These are phyloP conservation scores for Arachnopeziza araneosa DNA, from an alignment of 2,329 filamentous ascomycete genomes.

Conservation along the genomic window DNA sequence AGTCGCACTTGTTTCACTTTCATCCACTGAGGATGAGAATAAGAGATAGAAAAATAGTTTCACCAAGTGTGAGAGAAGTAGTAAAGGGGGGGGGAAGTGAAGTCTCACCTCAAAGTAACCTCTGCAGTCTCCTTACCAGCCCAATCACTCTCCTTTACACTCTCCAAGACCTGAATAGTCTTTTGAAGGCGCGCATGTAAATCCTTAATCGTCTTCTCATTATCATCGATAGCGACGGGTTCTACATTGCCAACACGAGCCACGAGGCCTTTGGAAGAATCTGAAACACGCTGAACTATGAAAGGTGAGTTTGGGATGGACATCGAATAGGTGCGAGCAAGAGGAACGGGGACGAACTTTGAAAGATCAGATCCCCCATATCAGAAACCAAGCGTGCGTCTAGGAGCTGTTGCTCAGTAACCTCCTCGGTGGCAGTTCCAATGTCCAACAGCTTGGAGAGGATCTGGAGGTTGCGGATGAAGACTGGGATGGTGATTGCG, in stretches of 20 bases:
- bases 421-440: slow-evolving; percentile 35
- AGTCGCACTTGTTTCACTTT: background rate
- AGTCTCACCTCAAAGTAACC: background rate
- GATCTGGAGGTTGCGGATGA: slow-evolving; percentile 39
- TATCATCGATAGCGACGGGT: slow-evolving; percentile 33
- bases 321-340: background rate
- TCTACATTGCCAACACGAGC: slow-evolving; percentile 34
- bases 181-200: slow-evolving; percentile 42
- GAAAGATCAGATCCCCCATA: slow-evolving; percentile 45
- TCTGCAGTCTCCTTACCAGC: background rate
- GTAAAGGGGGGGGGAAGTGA: background rate
- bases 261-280: slow-evolving; percentile 37
- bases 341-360: slow-evolving; percentile 27
- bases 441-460: slow-evolving; percentile 39
- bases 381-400: slow-evolving; percentile 40
- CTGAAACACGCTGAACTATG: slow-evolving; percentile 37
- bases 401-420: slow-evolving; percentile 31
- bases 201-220: slow-evolving; percentile 44
- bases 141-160: slow-evolving; percentile 29
- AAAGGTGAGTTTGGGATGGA: background rate
- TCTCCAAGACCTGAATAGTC: slow-evolving; percentile 42
- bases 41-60: background rate
- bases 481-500: slow-evolving; percentile 35
- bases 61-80: background rate
- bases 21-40: background rate